A percentile compares a stretch with the other conserved stretches of the same genome.
phyloP scores from a whole-genome alignment of 768 basidiomycete genomes.

The Lepiota subincarnata region DNA sequence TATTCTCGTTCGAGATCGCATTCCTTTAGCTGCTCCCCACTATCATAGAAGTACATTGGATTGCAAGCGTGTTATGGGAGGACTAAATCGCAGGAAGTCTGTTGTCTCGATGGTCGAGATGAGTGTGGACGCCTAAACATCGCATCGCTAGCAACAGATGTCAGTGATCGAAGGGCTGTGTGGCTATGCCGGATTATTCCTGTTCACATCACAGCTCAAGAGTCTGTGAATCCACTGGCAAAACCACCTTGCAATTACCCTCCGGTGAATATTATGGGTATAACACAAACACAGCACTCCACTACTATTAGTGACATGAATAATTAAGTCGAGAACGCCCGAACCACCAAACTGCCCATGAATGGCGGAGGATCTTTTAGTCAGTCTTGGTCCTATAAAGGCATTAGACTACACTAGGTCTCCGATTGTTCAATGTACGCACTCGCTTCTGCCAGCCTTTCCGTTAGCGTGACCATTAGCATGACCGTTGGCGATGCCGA shows the following conservation, averaged over 20 bases:
- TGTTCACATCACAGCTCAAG: not conserved
- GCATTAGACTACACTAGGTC: not conserved
- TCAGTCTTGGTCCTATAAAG: slow-evolving; percentile 28
- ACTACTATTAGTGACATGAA: slow-evolving; percentile 5
- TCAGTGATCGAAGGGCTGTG: not conserved
- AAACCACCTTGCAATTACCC: slow-evolving; percentile 10
- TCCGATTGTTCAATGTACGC: slow-evolving; percentile 1
- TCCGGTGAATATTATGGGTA: slow-evolving; percentile 12
- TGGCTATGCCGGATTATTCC: slow-evolving; percentile 8
- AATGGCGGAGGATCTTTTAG: slow-evolving; percentile 19
- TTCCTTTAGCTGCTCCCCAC: slow-evolving; percentile 12
- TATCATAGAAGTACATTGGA: slow-evolving; percentile 4
- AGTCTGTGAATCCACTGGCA: slow-evolving; percentile 1
- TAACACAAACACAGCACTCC: slow-evolving; percentile 1
- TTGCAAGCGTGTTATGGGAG: not conserved
- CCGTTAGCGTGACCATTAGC: slow-evolving; percentile 32
- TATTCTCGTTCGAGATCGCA: slow-evolving; percentile 39
- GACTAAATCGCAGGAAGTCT: not conserved
- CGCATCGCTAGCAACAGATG: not conserved
- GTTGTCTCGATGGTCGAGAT: too few relatives aligned
- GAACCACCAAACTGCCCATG: not conserved
- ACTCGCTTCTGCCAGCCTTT: slow-evolving; percentile 18
- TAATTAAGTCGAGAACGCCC: not conserved
- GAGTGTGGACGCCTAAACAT: not conserved
- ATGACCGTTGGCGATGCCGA: slow-evolving; percentile 30